Conservation (phyloP, 2,329 filamentous ascomycete species). For the Stachybotrys chlorohalonatus region DNA sequence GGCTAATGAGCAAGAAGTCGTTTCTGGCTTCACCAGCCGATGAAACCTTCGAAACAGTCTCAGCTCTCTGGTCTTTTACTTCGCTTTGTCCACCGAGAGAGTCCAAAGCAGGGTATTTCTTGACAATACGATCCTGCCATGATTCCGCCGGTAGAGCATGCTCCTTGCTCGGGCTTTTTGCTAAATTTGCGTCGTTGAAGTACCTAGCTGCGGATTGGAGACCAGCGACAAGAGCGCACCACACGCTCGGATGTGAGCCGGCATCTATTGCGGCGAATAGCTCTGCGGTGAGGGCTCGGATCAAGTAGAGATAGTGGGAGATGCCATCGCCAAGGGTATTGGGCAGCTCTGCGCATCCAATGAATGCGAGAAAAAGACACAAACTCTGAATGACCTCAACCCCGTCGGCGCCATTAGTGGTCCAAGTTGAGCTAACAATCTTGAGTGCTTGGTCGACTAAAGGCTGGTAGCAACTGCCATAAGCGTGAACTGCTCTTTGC, state of each 20-base stretch:
- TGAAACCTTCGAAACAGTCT: slow-evolving; percentile 1
- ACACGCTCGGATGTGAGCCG: slow-evolving; percentile 21
- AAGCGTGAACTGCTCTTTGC: slow-evolving; percentile 26
- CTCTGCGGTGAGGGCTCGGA: slow-evolving; percentile 23
- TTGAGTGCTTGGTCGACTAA: slow-evolving; percentile 19
- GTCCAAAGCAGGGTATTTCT: slow-evolving; percentile 18
- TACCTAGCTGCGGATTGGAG: slow-evolving; percentile 24
- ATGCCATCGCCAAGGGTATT: slow-evolving; percentile 15
- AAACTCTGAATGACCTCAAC: slow-evolving; percentile 23
- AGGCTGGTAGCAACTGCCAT: slow-evolving; percentile 23
- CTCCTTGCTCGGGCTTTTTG: slow-evolving; percentile 10
- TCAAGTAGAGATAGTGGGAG: slow-evolving; percentile 31
- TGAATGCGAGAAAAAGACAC: slow-evolving; percentile 34
- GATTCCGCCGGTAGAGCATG: slow-evolving; percentile 7
- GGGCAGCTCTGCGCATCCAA: slow-evolving; percentile 37
- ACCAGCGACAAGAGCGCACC: slow-evolving; percentile 27
- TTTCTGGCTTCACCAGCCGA: slow-evolving; percentile 17
- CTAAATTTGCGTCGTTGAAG: slow-evolving; percentile 31
- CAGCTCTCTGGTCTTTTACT: neutral
- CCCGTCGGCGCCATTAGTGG: slow-evolving; percentile 9
- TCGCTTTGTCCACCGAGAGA: slow-evolving; percentile 5
- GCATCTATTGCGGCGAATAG: slow-evolving; percentile 25
- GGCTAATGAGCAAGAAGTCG: slow-evolving; percentile 29
- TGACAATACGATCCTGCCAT: slow-evolving; percentile 15
- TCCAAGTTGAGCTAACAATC: slow-evolving; percentile 15